Conservation (phyloP, 495 filamentous ascomycete genomes). For the Daldinia caldariorum region DNA sequence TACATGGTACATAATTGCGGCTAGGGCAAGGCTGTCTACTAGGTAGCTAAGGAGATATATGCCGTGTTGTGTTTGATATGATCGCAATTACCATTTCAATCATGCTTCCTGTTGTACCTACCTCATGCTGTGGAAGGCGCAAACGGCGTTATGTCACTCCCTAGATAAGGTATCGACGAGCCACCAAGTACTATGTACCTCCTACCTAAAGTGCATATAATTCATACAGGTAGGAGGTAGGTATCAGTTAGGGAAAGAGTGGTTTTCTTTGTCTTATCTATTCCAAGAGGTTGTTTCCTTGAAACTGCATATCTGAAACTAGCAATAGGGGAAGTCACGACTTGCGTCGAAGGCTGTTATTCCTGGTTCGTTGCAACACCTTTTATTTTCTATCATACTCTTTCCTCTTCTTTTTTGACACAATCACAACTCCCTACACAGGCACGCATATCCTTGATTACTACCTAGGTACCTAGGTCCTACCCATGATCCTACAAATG, state of each 20-base stretch:
- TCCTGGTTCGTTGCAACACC: not conserved
- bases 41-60: not conserved
- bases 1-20: too few species aligned
- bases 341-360: not conserved
- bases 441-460: not conserved
- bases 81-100: not conserved
- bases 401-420: not conserved
- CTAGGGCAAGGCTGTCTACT: not conserved
- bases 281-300: not conserved
- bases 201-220: too few species aligned
- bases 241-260: not conserved
- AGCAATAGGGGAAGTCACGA: not conserved
- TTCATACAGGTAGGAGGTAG: too few species aligned
- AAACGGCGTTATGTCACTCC: not conserved
- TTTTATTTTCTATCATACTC: not conserved
- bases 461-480: not conserved
- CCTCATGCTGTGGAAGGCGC: constrained; percentile 1
- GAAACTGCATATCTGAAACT: not conserved
- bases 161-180: not conserved
- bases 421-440: constrained; percentile 1
- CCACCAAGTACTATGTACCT: not conserved
- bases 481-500: not conserved
- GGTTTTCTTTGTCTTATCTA: not conserved
- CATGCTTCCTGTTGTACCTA: not conserved
- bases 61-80: not conserved